Base-by-base conservation (phyloP, 2,329 filamentous ascomycete species). In the Cladosporium sp. region DNA sequence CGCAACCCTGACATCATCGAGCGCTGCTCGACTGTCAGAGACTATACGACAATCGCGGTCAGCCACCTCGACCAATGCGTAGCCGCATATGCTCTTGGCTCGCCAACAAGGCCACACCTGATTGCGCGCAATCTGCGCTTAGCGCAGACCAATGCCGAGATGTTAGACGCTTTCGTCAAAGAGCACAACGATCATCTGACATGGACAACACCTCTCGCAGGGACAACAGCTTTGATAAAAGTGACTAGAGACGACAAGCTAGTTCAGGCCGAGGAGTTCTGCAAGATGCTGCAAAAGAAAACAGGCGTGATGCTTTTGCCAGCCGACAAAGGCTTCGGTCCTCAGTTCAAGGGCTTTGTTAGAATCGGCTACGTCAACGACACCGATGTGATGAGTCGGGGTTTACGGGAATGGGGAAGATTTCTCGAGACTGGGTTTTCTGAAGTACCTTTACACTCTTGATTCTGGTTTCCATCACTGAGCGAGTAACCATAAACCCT, bases 41-140 rank as follows among this genome's bases (percentile, higher is more conserved):
- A 95, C 76, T 96, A 95, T 80, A 95, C 91, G 5, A 93, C 91
- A 28, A 96, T 96, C 72, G 91, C 89, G 46, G 91, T 96, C 0
- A 91, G 90, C 21, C 87, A 89, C 72, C 80, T 97, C 7, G 92
- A 96, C 75, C 91, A 96, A 74, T 84, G 86, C 58, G 82, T 96
- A 12, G 92, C 92, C 2, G 85, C 86, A 29, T 94, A 89, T 73
- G 92, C 93, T 0, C 80, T 96, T 7, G 85, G 86, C 11, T 80
- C 85, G 88, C 89, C 21, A 85, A 92, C 23, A 82, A 89, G 68
- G 80, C 78, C 18, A 78, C 92, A 2, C 80, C 91, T 28, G 57
- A 50, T 21, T 40, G 57, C 26, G n/a, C 57, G 37, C 57, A 60
- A 60, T 28, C 7, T 60, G 57, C 49, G 49, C 40, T n/a, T 46